Percentiles rank a stretch among this genome's conserved stretches.
Evolutionary conservation across 2,329 filamentous ascomycete species (phyloP).

Genomic region (Orbilia brochopaga): DNA sequence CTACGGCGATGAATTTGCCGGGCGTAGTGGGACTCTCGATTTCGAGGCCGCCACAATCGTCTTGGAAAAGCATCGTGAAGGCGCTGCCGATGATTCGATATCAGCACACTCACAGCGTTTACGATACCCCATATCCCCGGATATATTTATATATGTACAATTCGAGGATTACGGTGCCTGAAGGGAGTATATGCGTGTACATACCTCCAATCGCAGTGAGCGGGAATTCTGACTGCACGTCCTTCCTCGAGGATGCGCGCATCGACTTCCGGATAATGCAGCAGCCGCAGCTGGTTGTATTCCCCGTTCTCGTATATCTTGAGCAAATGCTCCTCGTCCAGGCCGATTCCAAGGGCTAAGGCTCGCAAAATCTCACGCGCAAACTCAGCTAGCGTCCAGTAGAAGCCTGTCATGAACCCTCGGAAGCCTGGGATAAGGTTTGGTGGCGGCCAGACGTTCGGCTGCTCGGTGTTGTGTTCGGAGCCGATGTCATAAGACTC

Average conservation of each 20-base stretch:
- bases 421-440: slow-evolving; percentile 58
- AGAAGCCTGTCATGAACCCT: slow-evolving; percentile 59
- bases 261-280: slow-evolving; percentile 61
- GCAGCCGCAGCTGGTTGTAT: slow-evolving; percentile 61
- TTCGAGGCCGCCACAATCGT: slow-evolving; percentile 61
- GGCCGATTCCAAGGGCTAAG: slow-evolving; percentile 56
- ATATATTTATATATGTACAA: too few relatives aligned
- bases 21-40: slow-evolving; percentile 58
- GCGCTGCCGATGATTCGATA: slow-evolving; percentile 54
- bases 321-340: slow-evolving; percentile 58
- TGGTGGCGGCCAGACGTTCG: slow-evolving; percentile 60
- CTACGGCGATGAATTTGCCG: slow-evolving; percentile 58
- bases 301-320: slow-evolving; percentile 59
- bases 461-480: slow-evolving; percentile 57
- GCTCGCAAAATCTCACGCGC: slow-evolving; percentile 57
- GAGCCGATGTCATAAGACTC: slow-evolving; percentile 60
- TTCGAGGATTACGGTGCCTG: neutral
- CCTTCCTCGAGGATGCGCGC: slow-evolving; percentile 57
- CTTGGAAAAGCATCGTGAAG: slow-evolving; percentile 62
- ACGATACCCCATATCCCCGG: too few relatives aligned
- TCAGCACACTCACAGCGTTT: too few relatives aligned
- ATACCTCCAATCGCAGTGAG: slow-evolving; percentile 61
- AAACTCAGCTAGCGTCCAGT: slow-evolving; percentile 59
- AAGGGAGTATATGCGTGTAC: slow-evolving; percentile 6
- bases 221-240: slow-evolving; percentile 59